Conservation (phyloP, 1,284 basidiomycete species). For the Flammula alnicola region DNA sequence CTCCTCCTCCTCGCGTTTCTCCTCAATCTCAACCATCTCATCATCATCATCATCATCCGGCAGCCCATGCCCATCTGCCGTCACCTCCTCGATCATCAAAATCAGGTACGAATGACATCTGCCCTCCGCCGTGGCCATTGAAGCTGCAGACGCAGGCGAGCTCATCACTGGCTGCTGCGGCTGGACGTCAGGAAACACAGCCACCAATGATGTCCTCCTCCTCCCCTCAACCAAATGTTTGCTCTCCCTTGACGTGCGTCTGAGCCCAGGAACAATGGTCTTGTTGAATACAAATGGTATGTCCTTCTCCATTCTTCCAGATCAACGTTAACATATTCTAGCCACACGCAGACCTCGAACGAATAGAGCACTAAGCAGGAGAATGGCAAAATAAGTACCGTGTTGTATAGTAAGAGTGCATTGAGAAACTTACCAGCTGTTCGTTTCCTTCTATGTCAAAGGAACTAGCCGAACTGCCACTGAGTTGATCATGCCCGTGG, state of each 20-base stretch:
- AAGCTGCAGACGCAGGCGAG: not conserved
- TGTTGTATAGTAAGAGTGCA: too few relatives aligned
- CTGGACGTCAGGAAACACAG: conserved; percentile 51
- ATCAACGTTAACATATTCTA: too few relatives aligned
- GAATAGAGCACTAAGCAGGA: too few relatives aligned
- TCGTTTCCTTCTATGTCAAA: too few relatives aligned
- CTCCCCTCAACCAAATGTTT: conserved; percentile 44
- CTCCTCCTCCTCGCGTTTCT: conserved; percentile 5
- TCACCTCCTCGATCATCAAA: conserved; percentile 55
- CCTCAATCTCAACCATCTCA: conserved; percentile 20
- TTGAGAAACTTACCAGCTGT: too few relatives aligned
- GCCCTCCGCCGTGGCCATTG: conserved; percentile 9
- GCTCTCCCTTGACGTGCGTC: conserved; percentile 33
- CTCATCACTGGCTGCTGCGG: conserved; percentile 11
- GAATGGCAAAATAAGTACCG: too few relatives aligned
- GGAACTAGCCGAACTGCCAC: too few relatives aligned
- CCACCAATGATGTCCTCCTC: conserved; percentile 49
- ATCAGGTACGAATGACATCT: conserved; percentile 38
- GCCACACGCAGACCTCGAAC: too few relatives aligned
- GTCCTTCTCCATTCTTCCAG: too few relatives aligned
- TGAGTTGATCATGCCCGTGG: too few relatives aligned
- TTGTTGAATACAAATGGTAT: too few relatives aligned
- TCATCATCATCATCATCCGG: conserved; percentile 31
- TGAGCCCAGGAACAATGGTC: too few relatives aligned
- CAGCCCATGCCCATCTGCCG: conserved; percentile 50